phyloP scores from a whole-genome alignment of 2,329 filamentous ascomycete genomes.

The Cladophialophora psammophila region DNA sequence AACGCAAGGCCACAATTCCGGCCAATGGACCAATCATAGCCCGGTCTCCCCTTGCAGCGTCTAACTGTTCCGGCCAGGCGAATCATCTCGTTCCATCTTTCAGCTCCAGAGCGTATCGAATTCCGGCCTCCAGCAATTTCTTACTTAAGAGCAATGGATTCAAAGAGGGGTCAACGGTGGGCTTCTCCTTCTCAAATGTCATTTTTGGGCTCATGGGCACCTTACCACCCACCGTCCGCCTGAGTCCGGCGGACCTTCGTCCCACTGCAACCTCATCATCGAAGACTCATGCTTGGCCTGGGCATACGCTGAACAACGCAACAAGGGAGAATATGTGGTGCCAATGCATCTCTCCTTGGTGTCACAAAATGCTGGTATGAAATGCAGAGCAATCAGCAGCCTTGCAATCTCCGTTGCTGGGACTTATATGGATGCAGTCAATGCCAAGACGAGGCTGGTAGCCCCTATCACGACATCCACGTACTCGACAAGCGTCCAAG shows the following conservation, averaged over 20 bases:
- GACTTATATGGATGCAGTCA: not conserved
- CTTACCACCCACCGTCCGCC: not conserved
- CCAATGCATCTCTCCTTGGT: not conserved
- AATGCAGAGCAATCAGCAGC: not conserved
- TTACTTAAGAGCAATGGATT: constrained; percentile 32
- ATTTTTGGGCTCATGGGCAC: not conserved
- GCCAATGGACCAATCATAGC: constrained; percentile 10
- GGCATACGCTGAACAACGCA: not conserved
- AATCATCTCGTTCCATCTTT: constrained; percentile 18
- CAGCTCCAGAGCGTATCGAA: constrained; percentile 22
- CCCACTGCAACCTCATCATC: not conserved
- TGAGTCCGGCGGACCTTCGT: not conserved
- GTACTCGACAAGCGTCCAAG: not conserved
- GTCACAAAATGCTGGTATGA: not conserved
- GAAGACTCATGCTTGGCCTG: not conserved
- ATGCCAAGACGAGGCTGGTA: constrained; percentile 33
- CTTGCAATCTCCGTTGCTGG: not conserved
- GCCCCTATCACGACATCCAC: not conserved
- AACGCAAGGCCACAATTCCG: constrained; percentile 3
- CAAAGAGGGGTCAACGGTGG: constrained; percentile 33
- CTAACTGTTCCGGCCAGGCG: constrained; percentile 30
- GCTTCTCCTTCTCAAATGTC: constrained; percentile 34
- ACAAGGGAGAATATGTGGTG: not conserved
- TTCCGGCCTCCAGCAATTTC: constrained; percentile 35
- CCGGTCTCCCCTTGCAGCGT: constrained; percentile 13